Conservation (phyloP, 495 filamentous ascomycete species). For the Aspergillus diversus region DNA sequence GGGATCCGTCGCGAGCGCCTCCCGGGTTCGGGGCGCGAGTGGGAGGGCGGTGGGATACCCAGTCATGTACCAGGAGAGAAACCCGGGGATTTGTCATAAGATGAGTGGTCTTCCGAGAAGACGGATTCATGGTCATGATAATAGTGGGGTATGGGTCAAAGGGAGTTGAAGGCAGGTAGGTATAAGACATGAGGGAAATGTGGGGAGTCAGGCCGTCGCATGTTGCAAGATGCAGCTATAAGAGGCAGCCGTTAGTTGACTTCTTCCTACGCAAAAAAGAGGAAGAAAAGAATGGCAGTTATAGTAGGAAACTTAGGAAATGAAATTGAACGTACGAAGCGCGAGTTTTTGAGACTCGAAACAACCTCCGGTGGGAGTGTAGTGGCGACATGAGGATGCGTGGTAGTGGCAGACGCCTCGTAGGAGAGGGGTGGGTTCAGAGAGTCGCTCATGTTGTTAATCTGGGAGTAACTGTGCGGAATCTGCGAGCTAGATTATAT, state of each 20-base stretch:
- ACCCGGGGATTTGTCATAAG: conserved; percentile 87
- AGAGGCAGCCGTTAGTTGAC: background rate
- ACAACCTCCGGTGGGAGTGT: conserved; percentile 82
- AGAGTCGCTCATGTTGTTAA: conserved; percentile 48
- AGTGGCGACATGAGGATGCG: conserved; percentile 67
- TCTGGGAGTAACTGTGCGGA: background rate
- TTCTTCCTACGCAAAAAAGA: background rate
- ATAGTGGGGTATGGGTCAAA: conserved; percentile 74
- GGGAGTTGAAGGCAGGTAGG: conserved; percentile 86
- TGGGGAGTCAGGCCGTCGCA: conserved; percentile 82
- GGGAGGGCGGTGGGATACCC: conserved; percentile 92
- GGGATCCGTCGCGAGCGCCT: conserved; percentile 60
- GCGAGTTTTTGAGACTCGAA: conserved; percentile 88
- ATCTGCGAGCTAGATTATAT: background rate
- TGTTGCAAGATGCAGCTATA: conserved; percentile 91
- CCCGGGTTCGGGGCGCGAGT: conserved; percentile 61
- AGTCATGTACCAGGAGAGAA: conserved; percentile 95
- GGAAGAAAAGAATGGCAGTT: no score
- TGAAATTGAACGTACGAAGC: conserved; percentile 67
- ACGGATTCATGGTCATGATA: conserved; percentile 91
- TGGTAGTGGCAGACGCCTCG: conserved; percentile 73
- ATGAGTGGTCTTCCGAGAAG: conserved; percentile 87
- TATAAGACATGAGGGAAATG: conserved; percentile 98
- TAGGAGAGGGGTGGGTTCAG: conserved; percentile 67
- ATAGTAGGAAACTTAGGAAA: background rate